These are phyloP conservation scores for Aegilops tauschii DNA, from an alignment of 176 grass and related monocot genomes.

Conservation along the genomic window DNA sequence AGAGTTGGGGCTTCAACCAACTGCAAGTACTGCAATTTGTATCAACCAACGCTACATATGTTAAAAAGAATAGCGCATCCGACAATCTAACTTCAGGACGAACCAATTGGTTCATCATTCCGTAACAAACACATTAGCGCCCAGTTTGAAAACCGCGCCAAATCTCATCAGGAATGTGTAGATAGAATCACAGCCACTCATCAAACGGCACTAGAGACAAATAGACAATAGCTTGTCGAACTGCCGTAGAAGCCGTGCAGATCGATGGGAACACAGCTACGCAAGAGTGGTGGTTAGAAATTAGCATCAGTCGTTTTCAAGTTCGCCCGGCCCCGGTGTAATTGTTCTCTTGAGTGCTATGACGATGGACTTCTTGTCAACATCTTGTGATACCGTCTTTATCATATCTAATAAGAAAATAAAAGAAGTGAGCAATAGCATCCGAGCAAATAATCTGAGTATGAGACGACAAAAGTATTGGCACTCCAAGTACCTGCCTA, in stretches of 20 bases:
- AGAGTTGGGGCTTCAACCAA: too few relatives aligned
- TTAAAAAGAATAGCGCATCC: too few relatives aligned
- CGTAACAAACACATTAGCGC: too few relatives aligned
- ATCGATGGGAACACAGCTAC: neutral
- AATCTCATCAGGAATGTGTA: neutral
- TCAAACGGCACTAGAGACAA: neutral
- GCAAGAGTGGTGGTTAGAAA: neutral
- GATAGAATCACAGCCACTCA: neutral
- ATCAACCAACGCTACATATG: too few relatives aligned
- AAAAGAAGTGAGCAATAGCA: neutral
- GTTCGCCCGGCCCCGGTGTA: slow-evolving; percentile 88
- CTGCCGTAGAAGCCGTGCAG: neutral
- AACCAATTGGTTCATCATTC: too few relatives aligned
- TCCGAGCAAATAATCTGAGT: neutral
- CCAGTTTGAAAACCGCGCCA: neutral
- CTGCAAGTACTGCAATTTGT: too few relatives aligned
- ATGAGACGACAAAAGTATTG: neutral
- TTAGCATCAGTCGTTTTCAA: slow-evolving; percentile 78
- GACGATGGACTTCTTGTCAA: slow-evolving; percentile 61
- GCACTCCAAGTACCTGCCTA: slow-evolving; percentile 44
- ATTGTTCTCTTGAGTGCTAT: slow-evolving; percentile 88
- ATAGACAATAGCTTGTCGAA: neutral
- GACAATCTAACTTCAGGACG: too few relatives aligned
- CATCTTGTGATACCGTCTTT: slow-evolving; percentile 88
- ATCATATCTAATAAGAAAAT: slow-evolving; percentile 77